phyloP scores from a whole-genome alignment of 2,329 filamentous ascomycete species.

The Scedosporium dehoogii region DNA sequence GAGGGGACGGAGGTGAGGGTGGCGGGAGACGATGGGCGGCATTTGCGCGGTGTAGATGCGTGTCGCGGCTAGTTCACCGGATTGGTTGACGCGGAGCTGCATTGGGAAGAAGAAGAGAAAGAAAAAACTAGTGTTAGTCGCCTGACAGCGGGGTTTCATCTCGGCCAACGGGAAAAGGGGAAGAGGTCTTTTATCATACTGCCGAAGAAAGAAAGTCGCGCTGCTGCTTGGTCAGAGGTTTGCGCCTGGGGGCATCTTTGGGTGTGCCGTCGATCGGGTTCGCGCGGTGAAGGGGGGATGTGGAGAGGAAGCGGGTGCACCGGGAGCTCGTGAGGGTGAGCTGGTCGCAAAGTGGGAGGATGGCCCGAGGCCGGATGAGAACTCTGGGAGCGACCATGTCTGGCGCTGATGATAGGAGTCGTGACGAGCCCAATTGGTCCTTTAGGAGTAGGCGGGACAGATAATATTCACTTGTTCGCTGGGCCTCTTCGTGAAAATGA shows the following conservation, averaged over 20 bases:
- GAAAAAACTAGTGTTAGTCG: not conserved
- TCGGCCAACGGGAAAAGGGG: constrained; percentile 1
- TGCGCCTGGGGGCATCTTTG: constrained; percentile 29
- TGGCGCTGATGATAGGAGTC: not conserved
- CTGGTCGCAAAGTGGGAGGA: not conserved
- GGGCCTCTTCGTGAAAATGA: not conserved
- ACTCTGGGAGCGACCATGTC: not conserved
- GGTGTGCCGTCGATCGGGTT: constrained; percentile 4
- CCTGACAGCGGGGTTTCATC: not conserved
- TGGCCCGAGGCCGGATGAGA: constrained; percentile 1
- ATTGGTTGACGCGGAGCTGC: constrained; percentile 88
- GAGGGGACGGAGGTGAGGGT: constrained; percentile 79
- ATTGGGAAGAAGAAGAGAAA: not conserved
- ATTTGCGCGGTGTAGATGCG: constrained; percentile 89
- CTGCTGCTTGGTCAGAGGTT: constrained; percentile 60
- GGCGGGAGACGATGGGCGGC: constrained; percentile 64
- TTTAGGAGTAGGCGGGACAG: not conserved
- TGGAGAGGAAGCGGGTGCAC: constrained; percentile 2
- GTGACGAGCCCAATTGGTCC: not conserved
- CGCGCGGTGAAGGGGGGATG: not conserved
- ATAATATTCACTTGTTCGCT: not conserved
- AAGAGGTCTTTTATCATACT: constrained; percentile 31
- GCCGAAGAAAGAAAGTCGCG: constrained; percentile 67
- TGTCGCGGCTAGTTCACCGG: constrained; percentile 91
- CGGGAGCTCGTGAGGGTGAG: not conserved